These are phyloP conservation scores for Candida railenensis DNA, from an alignment of 805 yeast genomes.

Conservation along the genomic window DNA sequence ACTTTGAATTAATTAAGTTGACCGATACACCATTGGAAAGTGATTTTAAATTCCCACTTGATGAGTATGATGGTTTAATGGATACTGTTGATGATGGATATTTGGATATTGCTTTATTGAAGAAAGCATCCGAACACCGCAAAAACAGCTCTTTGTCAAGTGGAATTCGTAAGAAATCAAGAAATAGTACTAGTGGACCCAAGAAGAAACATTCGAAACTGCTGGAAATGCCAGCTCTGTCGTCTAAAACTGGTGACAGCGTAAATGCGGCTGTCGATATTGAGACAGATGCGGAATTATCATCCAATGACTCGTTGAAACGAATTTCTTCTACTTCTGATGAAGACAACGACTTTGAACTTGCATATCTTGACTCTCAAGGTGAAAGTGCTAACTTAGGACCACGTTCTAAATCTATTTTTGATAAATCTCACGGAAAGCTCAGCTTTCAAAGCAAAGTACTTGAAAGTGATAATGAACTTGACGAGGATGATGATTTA, in stretches of 20 bases:
- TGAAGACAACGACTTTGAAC: constrained; percentile 20
- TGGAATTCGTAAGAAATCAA: constrained; percentile 12
- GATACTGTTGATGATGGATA: constrained; percentile 66
- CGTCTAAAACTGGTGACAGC: not conserved
- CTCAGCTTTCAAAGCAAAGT: not conserved
- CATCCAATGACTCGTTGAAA: not conserved
- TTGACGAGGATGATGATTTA: constrained; percentile 1
- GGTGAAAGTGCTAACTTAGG: constrained; percentile 20
- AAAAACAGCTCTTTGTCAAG: constrained; percentile 20
- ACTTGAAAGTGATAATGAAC: constrained; percentile 14
- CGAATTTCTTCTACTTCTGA: not conserved
- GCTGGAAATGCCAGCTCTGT: not conserved
- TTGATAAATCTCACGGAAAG: constrained; percentile 24
- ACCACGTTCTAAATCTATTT: constrained; percentile 35
- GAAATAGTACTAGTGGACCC: constrained; percentile 2
- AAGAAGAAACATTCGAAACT: not conserved
- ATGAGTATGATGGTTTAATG: constrained; percentile 54
- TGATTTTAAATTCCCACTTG: constrained; percentile 37
- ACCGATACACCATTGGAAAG: constrained; percentile 22
- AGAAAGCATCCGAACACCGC: constrained; percentile 40
- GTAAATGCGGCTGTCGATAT: not conserved
- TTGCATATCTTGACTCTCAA: constrained; percentile 28
- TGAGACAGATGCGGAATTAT: not conserved
- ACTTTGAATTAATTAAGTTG: constrained; percentile 21
- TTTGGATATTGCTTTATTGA: constrained; percentile 53